phyloP scores from a whole-genome alignment of 768 basidiomycete species.

The Hygrophorus russula region DNA sequence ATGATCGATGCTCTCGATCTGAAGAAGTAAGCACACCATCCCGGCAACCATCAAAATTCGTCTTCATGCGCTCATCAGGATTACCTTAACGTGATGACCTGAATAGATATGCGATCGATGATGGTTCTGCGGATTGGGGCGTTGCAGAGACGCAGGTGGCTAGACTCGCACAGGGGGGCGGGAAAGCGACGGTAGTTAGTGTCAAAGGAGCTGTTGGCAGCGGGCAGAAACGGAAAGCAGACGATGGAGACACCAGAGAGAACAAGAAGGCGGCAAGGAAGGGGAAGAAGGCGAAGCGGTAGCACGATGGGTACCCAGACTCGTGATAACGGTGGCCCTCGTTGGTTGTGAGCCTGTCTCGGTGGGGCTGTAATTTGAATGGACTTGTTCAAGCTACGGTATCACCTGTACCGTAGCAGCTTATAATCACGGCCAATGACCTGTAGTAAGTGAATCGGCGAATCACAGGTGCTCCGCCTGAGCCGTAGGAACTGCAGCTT shows the following conservation, averaged over 20 bases:
- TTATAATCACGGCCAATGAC: too few species aligned
- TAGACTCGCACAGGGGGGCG: slow-evolving; percentile 17
- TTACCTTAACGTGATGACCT: slow-evolving; percentile 7
- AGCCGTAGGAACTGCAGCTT: too few species aligned
- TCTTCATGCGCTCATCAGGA: slow-evolving; percentile 10
- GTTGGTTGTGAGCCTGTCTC: too few species aligned
- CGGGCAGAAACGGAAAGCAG: slow-evolving; percentile 52
- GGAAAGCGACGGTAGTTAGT: slow-evolving; percentile 65
- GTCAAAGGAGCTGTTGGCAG: slow-evolving; percentile 37
- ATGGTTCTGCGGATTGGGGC: slow-evolving; percentile 60
- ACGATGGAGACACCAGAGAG: slow-evolving; percentile 18
- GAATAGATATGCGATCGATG: slow-evolving; percentile 65
- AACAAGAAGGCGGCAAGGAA: slow-evolving; percentile 40
- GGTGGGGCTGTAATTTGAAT: too few species aligned
- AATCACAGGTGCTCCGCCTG: too few species aligned
- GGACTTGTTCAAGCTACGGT: too few species aligned
- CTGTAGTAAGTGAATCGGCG: too few species aligned
- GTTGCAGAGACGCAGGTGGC: slow-evolving; percentile 64
- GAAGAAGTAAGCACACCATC: slow-evolving; percentile 52
- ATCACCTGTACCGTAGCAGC: too few species aligned
- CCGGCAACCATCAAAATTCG: neutral
- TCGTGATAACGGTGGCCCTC: too few species aligned
- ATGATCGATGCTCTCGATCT: slow-evolving; percentile 85
- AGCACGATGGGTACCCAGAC: too few species aligned
- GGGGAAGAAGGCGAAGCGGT: slow-evolving; percentile 32